phyloP scores from a whole-genome alignment of 305 asterid genomes.

The Fraxinus nigra region DNA sequence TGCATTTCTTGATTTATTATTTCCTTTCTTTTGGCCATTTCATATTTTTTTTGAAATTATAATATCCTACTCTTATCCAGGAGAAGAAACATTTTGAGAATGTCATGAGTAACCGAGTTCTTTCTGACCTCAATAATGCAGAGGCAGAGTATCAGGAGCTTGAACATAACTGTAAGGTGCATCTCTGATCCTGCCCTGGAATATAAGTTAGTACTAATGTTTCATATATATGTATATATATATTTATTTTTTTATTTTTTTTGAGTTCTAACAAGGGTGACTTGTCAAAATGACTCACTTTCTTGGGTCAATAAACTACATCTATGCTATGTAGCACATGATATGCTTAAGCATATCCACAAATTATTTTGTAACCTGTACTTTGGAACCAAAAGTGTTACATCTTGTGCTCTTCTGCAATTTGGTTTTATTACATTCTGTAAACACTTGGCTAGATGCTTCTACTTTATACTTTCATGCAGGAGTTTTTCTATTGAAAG shows the following conservation, averaged over 20 bases:
- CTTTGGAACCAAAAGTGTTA: conserved; percentile 13
- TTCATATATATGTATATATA: background rate
- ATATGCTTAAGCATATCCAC: background rate
- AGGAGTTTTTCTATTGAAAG: background rate
- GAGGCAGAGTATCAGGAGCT: conserved; percentile 55
- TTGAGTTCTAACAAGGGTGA: conserved; percentile 12
- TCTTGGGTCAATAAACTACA: conserved; percentile 10
- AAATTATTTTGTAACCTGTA: background rate
- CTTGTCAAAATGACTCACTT: conserved; percentile 8
- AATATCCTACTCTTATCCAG: conserved; percentile 40
- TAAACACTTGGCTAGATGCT: background rate
- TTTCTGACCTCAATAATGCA: conserved; percentile 44
- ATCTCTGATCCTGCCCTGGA: conserved; percentile 24
- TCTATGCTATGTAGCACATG: background rate
- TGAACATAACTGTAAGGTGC: conserved; percentile 66
- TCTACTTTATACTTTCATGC: conserved; percentile 13
- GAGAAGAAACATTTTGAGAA: conserved; percentile 57
- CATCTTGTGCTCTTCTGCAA: background rate
- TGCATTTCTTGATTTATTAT: conserved; percentile 16
- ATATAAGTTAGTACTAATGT: conserved; percentile 21
- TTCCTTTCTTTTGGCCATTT: conserved; percentile 14
- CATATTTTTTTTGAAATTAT: background rate
- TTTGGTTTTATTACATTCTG: background rate
- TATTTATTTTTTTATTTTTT: background rate
- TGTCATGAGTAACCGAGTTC: conserved; percentile 51